These are phyloP conservation scores for Asterochloris sp. DNA, from an alignment of 139 green algal species.

Conservation along the genomic window DNA sequence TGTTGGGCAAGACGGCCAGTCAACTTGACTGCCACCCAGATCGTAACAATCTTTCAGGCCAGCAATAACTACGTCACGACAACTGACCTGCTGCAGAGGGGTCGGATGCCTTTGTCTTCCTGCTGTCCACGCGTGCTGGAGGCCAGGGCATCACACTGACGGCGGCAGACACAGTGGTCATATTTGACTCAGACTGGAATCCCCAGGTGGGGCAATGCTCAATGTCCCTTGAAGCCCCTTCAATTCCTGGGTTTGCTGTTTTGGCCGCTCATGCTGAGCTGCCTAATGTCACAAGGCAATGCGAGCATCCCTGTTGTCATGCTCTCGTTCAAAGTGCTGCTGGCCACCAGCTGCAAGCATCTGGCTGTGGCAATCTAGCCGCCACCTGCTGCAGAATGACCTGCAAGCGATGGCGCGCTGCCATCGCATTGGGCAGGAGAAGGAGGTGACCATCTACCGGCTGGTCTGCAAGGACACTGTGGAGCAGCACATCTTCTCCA, in stretches of 20 bases:
- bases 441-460: slow-evolving; percentile 91
- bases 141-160: slow-evolving; percentile 97
- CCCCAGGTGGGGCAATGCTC: slow-evolving; percentile 47
- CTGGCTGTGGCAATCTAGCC: background rate
- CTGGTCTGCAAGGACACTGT: slow-evolving; percentile 87
- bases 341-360: background rate
- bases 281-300: background rate
- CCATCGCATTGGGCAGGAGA: slow-evolving; percentile 90
- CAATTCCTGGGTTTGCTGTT: background rate
- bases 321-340: too few species aligned
- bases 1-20: too few species aligned
- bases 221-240: background rate
- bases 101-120: slow-evolving; percentile 77
- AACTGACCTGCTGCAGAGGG: slow-evolving; percentile 4
- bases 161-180: slow-evolving; percentile 88
- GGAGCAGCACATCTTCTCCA: slow-evolving; percentile 81
- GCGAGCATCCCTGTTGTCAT: too few species aligned
- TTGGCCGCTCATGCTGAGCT: background rate
- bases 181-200: slow-evolving; percentile 97
- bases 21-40: too few species aligned
- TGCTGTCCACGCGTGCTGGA: slow-evolving; percentile 89
- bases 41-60: too few species aligned
- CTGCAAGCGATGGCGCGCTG: slow-evolving; percentile 94
- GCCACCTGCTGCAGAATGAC: slow-evolving; percentile 66
- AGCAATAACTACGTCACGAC: too few species aligned